Percentiles rank a stretch among this genome's conserved stretches.
Evolutionary conservation across 768 basidiomycete genomes (phyloP).

Genomic region (Dacryopinax primogenitus): DNA sequence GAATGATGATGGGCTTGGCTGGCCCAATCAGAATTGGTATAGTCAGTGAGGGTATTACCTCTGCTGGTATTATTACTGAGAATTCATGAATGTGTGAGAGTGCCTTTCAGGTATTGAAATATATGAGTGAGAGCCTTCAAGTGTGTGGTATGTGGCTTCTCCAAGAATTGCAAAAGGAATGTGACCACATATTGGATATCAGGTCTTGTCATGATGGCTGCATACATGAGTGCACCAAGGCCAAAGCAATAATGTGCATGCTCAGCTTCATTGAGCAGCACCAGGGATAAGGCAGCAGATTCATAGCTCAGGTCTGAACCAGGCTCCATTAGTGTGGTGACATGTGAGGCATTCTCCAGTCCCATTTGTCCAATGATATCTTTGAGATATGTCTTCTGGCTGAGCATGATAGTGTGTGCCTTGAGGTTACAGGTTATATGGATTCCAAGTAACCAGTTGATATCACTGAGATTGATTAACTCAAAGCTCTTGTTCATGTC

Average conservation of each 20-base stretch:
- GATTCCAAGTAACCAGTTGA: not conserved
- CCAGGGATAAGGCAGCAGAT: not conserved
- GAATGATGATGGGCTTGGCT: conserved; percentile 9
- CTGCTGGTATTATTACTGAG: not conserved
- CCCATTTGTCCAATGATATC: not conserved
- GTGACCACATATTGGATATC: conserved; percentile 29
- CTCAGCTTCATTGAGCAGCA: not conserved
- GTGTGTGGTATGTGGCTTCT: conserved; percentile 26
- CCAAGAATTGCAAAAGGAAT: conserved; percentile 24
- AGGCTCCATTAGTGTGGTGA: not conserved
- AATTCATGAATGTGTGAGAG: conserved; percentile 17
- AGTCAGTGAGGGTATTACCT: not conserved
- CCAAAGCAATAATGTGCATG: not conserved
- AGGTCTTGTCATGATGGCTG: conserved; percentile 26
- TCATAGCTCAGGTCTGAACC: not conserved
- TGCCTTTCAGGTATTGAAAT: conserved; percentile 30
- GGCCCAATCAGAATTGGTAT: conserved; percentile 13
- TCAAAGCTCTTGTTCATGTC: not conserved
- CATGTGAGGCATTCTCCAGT: not conserved
- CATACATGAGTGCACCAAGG: conserved; percentile 26
- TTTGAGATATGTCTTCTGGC: not conserved
- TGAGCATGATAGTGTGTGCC: not conserved
- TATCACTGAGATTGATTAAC: not conserved
- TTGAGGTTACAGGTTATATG: not conserved
- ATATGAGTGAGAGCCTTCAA: conserved; percentile 31